Evolutionary conservation across 1,139 yeast species (phyloP).

Genomic region (Ashbya aceris): DNA sequence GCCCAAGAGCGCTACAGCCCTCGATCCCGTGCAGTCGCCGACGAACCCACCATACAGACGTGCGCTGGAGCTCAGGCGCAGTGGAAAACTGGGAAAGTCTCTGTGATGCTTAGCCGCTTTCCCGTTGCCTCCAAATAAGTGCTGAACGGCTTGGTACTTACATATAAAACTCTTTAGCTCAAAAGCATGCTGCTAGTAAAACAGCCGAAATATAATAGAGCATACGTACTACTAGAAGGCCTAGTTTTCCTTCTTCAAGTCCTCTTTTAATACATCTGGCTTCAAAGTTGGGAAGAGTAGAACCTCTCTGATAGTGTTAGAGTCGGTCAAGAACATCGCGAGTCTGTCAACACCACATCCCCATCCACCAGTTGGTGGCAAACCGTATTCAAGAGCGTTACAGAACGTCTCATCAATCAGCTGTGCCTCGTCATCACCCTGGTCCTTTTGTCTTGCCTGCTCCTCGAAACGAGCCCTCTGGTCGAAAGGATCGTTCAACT

Average conservation of each 20-base stretch:
- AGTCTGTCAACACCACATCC: conserved; percentile 98
- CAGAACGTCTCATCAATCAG: conserved; percentile 93
- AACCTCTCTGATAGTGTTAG: conserved; percentile 96
- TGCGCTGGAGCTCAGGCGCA: conserved; percentile 79
- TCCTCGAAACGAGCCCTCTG: conserved; percentile 97
- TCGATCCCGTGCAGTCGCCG: conserved; percentile 90
- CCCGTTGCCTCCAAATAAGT: no score
- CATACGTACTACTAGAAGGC: neutral
- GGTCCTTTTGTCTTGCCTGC: conserved; percentile 97
- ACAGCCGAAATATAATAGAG: neutral
- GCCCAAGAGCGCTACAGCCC: conserved; percentile 20
- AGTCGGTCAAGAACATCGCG: conserved; percentile 95
- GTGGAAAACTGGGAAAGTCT: conserved; percentile 35
- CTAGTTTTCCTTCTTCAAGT: conserved; percentile 20
- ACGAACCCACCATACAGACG: conserved; percentile 94
- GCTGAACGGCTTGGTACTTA: no score
- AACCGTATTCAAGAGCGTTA: conserved; percentile 94
- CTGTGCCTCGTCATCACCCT: conserved; percentile 99
- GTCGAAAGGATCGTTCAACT: conserved; percentile 97
- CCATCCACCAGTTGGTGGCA: conserved; percentile 99
- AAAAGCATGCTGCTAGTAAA: neutral
- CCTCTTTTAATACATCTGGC: conserved; percentile 54
- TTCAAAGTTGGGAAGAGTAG: conserved; percentile 96
- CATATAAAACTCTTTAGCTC: neutral
- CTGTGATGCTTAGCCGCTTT: no score